phyloP scores from a whole-genome alignment of 805 yeast species.

The Wickerhamiella siamensis region DNA sequence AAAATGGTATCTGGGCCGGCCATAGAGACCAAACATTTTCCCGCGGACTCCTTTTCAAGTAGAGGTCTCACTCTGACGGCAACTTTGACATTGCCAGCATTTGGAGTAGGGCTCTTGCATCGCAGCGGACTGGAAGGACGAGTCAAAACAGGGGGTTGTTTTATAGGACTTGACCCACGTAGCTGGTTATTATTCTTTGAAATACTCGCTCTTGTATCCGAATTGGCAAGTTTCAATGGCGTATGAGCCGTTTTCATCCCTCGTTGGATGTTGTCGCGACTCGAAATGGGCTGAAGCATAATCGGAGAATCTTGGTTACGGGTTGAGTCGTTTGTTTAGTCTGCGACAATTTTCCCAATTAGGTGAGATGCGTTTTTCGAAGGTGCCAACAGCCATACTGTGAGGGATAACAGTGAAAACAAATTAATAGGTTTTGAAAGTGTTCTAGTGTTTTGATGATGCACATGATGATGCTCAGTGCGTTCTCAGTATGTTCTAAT shows the following conservation, averaged over 20 bases:
- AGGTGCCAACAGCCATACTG: too few species aligned
- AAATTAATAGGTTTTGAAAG: too few species aligned
- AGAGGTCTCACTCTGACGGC: constrained; percentile 29
- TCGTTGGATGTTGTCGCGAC: neutral
- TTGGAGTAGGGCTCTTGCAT: neutral
- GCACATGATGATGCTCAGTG: too few species aligned
- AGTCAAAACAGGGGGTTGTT: neutral
- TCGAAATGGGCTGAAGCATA: neutral
- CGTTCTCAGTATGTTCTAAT: too few species aligned
- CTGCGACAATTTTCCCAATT: neutral
- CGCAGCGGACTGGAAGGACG: neutral
- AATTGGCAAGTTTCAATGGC: neutral
- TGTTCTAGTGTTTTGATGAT: too few species aligned
- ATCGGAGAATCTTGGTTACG: neutral
- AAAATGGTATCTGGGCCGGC: constrained; percentile 13
- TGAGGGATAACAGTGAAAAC: too few species aligned
- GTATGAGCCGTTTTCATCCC: neutral
- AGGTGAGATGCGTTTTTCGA: neutral
- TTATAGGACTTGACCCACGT: neutral
- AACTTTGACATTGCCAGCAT: constrained; percentile 25
- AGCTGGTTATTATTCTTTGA: neutral
- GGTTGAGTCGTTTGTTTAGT: neutral
- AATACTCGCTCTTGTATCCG: too few species aligned
- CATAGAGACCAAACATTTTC: constrained; percentile 12
- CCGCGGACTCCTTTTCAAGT: constrained; percentile 16